Percentiles rank a stretch among this genome's conserved stretches.
phyloP scores from a whole-genome alignment of 164 flowering plant species.

The Buxus sempervirens region DNA sequence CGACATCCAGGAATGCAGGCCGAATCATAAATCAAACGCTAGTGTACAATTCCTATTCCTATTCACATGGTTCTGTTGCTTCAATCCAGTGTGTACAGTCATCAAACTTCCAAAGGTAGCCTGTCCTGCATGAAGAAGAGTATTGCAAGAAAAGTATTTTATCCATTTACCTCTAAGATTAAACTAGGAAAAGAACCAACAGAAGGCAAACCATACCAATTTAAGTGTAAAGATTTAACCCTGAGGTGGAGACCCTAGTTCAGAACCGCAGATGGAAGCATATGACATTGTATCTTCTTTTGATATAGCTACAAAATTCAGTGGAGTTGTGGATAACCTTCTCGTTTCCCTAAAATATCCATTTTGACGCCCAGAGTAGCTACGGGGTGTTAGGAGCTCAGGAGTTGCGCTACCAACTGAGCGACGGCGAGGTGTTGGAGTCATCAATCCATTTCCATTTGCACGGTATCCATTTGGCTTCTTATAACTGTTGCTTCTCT shows the following conservation, averaged over 20 bases:
- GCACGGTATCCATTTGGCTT: constrained; percentile 58
- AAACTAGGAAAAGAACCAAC: not conserved
- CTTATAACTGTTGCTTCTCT: constrained; percentile 66
- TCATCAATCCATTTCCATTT: constrained; percentile 77
- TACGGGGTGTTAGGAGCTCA: constrained; percentile 74
- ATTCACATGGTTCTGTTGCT: constrained; percentile 40
- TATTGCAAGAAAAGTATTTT: not conserved
- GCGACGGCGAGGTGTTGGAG: constrained; percentile 74
- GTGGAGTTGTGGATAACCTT: constrained; percentile 71
- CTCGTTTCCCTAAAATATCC: constrained; percentile 81
- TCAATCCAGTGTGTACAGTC: constrained; percentile 24
- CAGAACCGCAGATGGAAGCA: constrained; percentile 75
- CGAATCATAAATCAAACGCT: constrained; percentile 27
- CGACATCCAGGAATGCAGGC: constrained; percentile 7
- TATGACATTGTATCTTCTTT: constrained; percentile 85
- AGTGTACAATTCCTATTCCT: constrained; percentile 36
- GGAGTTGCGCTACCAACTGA: constrained; percentile 63
- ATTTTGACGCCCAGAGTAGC: constrained; percentile 82
- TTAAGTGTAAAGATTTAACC: constrained; percentile 16
- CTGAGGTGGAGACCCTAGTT: constrained; percentile 74
- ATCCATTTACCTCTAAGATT: not conserved
- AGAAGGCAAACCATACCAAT: constrained; percentile 20
- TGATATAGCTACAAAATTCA: constrained; percentile 69
- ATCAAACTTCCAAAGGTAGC: not conserved
- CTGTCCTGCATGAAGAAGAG: constrained; percentile 27